These are phyloP conservation scores for Nigrospora osmanthi DNA, from an alignment of 2,329 filamentous ascomycete genomes.

Conservation along the genomic window DNA sequence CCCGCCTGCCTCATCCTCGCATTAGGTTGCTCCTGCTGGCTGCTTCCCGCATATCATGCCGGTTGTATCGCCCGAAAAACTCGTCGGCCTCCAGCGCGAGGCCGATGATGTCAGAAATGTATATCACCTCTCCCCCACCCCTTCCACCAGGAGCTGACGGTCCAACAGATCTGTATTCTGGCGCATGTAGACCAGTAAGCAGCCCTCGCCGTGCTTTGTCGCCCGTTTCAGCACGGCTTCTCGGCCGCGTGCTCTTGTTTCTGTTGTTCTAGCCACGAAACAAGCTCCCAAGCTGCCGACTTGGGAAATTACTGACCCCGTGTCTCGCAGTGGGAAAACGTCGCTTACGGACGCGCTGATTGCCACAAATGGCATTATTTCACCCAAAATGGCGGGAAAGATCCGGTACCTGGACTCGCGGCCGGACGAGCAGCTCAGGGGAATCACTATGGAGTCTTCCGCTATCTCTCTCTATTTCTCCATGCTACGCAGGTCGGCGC, in stretches of 20 bases:
- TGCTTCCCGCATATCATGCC: slow-evolving; percentile 57
- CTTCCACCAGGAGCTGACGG: slow-evolving; percentile 10
- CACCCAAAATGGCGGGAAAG: slow-evolving; percentile 92
- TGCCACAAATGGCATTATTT: slow-evolving; percentile 98
- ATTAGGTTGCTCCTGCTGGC: too few relatives aligned
- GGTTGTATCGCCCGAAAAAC: slow-evolving; percentile 81
- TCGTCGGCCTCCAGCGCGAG: slow-evolving; percentile 82
- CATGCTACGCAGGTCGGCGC: slow-evolving; percentile 67
- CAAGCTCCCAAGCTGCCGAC: too few relatives aligned
- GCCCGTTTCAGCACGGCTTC: too few relatives aligned
- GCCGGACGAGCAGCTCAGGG: slow-evolving; percentile 89
- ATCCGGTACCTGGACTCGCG: slow-evolving; percentile 95
- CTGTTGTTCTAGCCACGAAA: too few relatives aligned
- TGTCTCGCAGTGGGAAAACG: slow-evolving; percentile 63
- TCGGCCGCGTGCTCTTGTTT: too few relatives aligned
- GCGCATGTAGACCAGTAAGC: slow-evolving; percentile 80
- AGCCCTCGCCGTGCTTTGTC: too few relatives aligned
- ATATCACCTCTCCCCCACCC: slow-evolving; percentile 23
- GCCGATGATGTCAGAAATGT: slow-evolving; percentile 90
- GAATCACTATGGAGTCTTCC: slow-evolving; percentile 99
- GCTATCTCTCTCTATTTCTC: slow-evolving; percentile 96
- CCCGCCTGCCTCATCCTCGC: too few relatives aligned
- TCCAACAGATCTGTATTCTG: slow-evolving; percentile 78
- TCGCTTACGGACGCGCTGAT: slow-evolving; percentile 93
- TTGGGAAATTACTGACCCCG: too few relatives aligned